Base-by-base conservation (phyloP, 2,329 filamentous ascomycete genomes). In the Stachybotrys chlorohalonatus region DNA sequence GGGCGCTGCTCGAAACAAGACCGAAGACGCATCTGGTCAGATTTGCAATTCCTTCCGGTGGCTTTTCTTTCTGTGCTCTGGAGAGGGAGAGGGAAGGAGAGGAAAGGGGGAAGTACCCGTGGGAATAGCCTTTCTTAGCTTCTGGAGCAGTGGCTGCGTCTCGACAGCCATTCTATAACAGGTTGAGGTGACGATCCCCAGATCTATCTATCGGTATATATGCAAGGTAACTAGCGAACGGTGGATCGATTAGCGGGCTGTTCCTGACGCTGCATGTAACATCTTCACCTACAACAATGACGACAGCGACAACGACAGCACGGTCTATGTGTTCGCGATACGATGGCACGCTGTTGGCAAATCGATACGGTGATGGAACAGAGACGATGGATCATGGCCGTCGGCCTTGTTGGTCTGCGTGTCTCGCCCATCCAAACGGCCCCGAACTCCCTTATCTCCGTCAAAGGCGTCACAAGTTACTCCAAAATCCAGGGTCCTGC, bases 1-100 rank as follows among this genome's bases (percentile, higher is more conserved):
- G 16, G 66, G 62, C 24, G 68, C 67, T 50, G 51, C 24, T 49
- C 39, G 8, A n/a, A 6, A 9, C 17, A 15, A 15, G 24, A 24
- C 24, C 24, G 24, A 24, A 24, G 24, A 24, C 17, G 51, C 32
- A 52, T n/a, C 24, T 39, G 31, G 45, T 53, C 24, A 24, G 24
- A 24, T 24, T 24, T 24, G 24, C 24, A 24, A 24, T 24, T 24
- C 24, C 4, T 4, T 24, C 24, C 24, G 24, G 24, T 4, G 24
- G 24, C 4, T 24, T 24, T 4, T 4, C 46, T 47, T 47, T 8
- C 9, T n/a, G 17, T n/a, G 36, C 36, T 13, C 36, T 42, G 9
- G 36, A 24, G 46, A 13, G 46, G 46, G 16, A 30, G 36, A 46
- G 7, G 6, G 47, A 4, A 32, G 46, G 16, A 30, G 36, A 46